phyloP scores from a whole-genome alignment of 1,139 yeast genomes.

The Hansenula lynferdii region DNA sequence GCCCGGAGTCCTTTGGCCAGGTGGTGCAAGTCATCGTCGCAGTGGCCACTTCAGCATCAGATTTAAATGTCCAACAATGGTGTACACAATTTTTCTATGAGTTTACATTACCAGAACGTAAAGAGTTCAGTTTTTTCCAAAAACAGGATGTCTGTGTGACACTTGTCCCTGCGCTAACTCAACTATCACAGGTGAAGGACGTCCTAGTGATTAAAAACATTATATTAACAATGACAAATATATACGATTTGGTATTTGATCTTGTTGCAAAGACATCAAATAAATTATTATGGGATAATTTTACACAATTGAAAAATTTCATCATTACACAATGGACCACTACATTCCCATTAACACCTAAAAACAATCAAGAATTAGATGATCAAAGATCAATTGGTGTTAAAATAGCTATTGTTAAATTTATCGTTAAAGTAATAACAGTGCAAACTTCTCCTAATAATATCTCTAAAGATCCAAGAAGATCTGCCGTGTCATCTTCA shows the following conservation, averaged over 20 bases:
- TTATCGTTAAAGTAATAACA: slow-evolving; percentile 65
- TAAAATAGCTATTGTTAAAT: slow-evolving; percentile 64
- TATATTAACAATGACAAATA: slow-evolving; percentile 25
- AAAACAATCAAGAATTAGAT: slow-evolving; percentile 37
- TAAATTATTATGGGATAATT: slow-evolving; percentile 26
- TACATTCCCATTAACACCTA: slow-evolving; percentile 24
- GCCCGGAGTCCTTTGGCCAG: slow-evolving; percentile 43
- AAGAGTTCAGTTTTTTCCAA: slow-evolving; percentile 26
- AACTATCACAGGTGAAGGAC: slow-evolving; percentile 20
- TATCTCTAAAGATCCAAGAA: slow-evolving; percentile 19
- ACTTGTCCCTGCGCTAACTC: slow-evolving; percentile 18
- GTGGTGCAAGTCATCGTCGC: slow-evolving; percentile 49
- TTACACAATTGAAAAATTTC: slow-evolving; percentile 25
- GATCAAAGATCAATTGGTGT: slow-evolving; percentile 53
- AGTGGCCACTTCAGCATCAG: slow-evolving; percentile 31
- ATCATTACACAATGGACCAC: slow-evolving; percentile 29
- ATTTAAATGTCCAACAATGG: slow-evolving; percentile 38
- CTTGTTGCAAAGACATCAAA: slow-evolving; percentile 34
- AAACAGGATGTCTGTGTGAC: slow-evolving; percentile 41
- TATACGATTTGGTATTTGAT: slow-evolving; percentile 31
- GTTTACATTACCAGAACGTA: slow-evolving; percentile 34
- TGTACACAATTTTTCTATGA: slow-evolving; percentile 42
- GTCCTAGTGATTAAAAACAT: slow-evolving; percentile 26
- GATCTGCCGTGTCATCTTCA: slow-evolving; percentile 8
- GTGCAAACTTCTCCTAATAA: slow-evolving; percentile 55